These are phyloP conservation scores for Turritis glabra DNA, from an alignment of 345 rosid genomes.

Conservation along the genomic window DNA sequence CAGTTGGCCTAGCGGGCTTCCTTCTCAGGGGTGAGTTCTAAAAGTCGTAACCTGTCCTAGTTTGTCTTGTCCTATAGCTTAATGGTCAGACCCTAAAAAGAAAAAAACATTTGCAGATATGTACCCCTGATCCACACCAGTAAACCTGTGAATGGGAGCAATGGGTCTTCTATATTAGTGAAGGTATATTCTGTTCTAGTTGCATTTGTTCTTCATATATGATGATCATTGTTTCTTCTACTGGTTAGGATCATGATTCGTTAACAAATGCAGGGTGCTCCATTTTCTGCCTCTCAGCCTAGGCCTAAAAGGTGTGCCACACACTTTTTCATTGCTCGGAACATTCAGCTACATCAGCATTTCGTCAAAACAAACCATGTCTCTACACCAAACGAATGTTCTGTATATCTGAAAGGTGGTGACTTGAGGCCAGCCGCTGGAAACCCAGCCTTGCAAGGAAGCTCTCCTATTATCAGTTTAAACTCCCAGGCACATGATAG, in stretches of 20 bases:
- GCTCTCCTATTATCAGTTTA: constrained; percentile 34
- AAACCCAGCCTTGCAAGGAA: constrained; percentile 39
- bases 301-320: constrained; percentile 58
- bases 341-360: constrained; percentile 56
- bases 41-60: constrained; percentile 13
- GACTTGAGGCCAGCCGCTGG: constrained; percentile 41
- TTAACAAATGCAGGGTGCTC: constrained; percentile 36
- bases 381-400: constrained; percentile 44
- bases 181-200: constrained; percentile 43
- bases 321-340: constrained; percentile 58
- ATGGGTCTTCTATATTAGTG: constrained; percentile 32
- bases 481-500: constrained; percentile 44
- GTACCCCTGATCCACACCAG: constrained; percentile 39
- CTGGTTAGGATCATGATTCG: constrained; percentile 17
- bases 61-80: constrained; percentile 21
- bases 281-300: constrained; percentile 43
- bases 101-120: constrained; percentile 38
- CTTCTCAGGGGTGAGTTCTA: constrained; percentile 47
- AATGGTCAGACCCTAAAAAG: neutral
- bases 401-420: constrained; percentile 33
- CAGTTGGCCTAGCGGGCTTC: constrained; percentile 43
- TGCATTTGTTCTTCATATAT: neutral
- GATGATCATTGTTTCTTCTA: constrained; percentile 2
- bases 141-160: constrained; percentile 39
- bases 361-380: constrained; percentile 42